Evolutionary conservation across 257 asterid genomes (phyloP).

Genomic region (Asclepias syriaca): DNA sequence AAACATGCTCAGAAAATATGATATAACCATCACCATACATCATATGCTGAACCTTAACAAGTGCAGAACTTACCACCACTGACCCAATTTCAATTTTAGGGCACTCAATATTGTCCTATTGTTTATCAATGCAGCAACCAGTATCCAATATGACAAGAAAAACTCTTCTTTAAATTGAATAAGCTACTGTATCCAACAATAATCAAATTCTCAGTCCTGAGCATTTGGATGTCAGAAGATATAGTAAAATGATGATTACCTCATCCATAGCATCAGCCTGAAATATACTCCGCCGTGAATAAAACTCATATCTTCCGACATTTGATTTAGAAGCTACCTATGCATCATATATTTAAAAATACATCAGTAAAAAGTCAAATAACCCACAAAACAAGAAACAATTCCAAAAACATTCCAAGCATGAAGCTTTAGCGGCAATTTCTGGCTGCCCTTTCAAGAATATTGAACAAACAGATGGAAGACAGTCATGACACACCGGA

Average conservation of each 20-base stretch:
- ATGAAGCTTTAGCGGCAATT: background rate
- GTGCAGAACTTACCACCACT: background rate
- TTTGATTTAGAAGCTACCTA: constrained; percentile 10
- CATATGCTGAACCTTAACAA: background rate
- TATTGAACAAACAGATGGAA: constrained; percentile 8
- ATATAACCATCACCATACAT: background rate
- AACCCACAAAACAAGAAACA: background rate
- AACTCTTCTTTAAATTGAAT: background rate
- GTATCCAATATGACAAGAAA: background rate
- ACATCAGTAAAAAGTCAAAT: background rate
- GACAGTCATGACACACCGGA: background rate
- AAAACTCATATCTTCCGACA: constrained; percentile 25
- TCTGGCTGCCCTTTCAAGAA: background rate
- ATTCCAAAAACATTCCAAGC: background rate
- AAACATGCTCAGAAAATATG: background rate
- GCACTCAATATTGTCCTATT: background rate
- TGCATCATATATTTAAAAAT: background rate
- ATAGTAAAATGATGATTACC: constrained; percentile 26
- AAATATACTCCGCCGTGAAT: constrained; percentile 29
- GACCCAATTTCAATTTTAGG: background rate
- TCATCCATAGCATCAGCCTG: constrained; percentile 55
- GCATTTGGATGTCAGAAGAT: background rate
- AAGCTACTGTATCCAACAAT: background rate
- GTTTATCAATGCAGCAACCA: background rate
- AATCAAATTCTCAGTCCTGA: background rate